phyloP scores from a whole-genome alignment of 441 rosid genomes.

The Populus tomentosa region DNA sequence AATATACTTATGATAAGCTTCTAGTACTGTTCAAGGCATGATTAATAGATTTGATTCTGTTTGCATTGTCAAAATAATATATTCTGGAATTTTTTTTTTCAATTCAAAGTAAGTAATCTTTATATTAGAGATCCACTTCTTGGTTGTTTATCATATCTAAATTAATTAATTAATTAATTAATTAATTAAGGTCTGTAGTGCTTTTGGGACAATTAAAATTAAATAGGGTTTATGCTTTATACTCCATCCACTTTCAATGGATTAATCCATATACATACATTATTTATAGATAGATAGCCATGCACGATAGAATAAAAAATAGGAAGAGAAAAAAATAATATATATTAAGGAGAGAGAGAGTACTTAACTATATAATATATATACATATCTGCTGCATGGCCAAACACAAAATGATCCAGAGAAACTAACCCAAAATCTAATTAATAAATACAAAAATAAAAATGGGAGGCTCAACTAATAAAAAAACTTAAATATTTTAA shows the following conservation, averaged over 20 bases:
- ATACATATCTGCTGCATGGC: too few relatives aligned
- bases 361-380: too few relatives aligned
- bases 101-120: background rate
- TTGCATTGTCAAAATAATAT: background rate
- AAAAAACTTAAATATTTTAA: too few relatives aligned
- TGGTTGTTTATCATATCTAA: background rate
- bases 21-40: background rate
- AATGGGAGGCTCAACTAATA: background rate
- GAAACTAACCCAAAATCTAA: too few relatives aligned
- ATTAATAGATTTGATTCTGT: background rate
- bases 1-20: background rate
- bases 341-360: too few relatives aligned
- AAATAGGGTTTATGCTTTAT: background rate
- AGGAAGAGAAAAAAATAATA: too few relatives aligned
- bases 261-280: background rate
- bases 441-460: too few relatives aligned
- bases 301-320: too few relatives aligned
- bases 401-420: too few relatives aligned
- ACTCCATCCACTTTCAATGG: background rate
- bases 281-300: too few relatives aligned
- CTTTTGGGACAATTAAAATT: background rate
- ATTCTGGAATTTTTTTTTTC: too few relatives aligned
- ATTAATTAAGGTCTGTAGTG: background rate
- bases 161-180: too few relatives aligned
- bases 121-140: background rate